phyloP scores from a whole-genome alignment of 2,329 filamentous ascomycete species.

The Fusarium papillatum region DNA sequence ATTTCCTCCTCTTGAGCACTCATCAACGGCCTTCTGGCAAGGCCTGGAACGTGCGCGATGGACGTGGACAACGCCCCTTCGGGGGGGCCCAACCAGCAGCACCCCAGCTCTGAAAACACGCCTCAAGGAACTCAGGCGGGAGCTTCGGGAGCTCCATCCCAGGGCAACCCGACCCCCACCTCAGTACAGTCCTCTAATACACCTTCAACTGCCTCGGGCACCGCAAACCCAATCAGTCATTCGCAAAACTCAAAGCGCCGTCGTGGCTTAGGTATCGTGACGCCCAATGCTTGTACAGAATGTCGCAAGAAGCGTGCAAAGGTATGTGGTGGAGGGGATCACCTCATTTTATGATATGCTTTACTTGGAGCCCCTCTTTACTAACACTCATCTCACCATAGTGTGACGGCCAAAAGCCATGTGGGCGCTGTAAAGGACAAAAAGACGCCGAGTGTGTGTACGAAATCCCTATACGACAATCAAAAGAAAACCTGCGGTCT shows the following conservation, averaged over 20 bases:
- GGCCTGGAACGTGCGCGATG: constrained; percentile 40
- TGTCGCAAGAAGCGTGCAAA: constrained; percentile 74
- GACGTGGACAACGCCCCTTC: constrained; percentile 49
- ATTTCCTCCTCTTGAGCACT: constrained; percentile 1
- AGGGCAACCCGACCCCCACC: constrained; percentile 47
- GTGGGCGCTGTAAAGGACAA: constrained; percentile 67
- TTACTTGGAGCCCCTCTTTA: constrained; percentile 3
- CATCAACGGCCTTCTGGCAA: constrained; percentile 19
- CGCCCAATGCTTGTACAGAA: constrained; percentile 72
- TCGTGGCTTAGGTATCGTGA: constrained; percentile 68
- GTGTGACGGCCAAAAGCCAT: constrained; percentile 72
- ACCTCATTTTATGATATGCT: neutral
- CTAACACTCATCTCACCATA: constrained; percentile 45
- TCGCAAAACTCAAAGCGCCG: constrained; percentile 62
- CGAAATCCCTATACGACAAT: constrained; percentile 73
- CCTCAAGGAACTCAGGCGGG: constrained; percentile 46
- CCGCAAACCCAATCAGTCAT: constrained; percentile 35
- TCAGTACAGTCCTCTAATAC: constrained; percentile 45
- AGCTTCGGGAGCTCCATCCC: constrained; percentile 41
- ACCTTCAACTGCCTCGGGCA: constrained; percentile 38
- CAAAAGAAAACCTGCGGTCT: constrained; percentile 71
- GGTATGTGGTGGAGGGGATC: constrained; percentile 51
- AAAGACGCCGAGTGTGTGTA: constrained; percentile 71
- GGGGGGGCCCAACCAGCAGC: constrained; percentile 46
- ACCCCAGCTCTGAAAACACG: constrained; percentile 50